Evolutionary conservation across 352 stramenopile genomes (phyloP).

Genomic region (Globisporangium uncinulatum): DNA sequence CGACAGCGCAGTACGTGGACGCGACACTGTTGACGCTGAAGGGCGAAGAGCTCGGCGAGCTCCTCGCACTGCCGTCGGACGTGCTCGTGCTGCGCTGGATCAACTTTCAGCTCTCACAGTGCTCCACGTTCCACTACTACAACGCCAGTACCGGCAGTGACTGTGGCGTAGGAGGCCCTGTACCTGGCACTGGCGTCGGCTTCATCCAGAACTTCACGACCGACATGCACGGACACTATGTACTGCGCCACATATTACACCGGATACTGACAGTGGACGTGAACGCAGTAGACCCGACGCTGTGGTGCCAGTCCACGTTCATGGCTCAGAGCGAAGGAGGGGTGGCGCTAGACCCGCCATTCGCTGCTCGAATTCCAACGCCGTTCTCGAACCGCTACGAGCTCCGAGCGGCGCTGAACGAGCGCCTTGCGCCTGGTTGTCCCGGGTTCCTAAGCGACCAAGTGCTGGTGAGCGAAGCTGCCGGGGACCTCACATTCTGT

Average conservation of each 20-base stretch:
- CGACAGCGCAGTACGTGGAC: constrained; percentile 37
- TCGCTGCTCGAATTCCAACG: not conserved
- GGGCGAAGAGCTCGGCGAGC: constrained; percentile 46
- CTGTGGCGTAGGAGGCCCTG: too few relatives aligned
- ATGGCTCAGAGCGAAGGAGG: constrained; percentile 3
- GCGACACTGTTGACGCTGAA: constrained; percentile 32
- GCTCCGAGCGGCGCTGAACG: constrained; percentile 25
- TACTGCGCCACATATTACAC: constrained; percentile 46
- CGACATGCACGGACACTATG: constrained; percentile 57
- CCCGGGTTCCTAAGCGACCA: constrained; percentile 34
- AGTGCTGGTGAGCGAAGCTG: constrained; percentile 25
- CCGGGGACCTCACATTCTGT: constrained; percentile 51
- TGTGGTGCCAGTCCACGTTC: constrained; percentile 15
- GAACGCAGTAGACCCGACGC: not conserved
- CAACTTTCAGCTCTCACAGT: constrained; percentile 54
- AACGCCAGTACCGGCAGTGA: not conserved
- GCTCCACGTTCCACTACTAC: constrained; percentile 24
- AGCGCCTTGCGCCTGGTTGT: constrained; percentile 35
- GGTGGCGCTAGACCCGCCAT: not conserved
- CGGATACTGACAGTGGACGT: constrained; percentile 20
- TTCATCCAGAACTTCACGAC: constrained; percentile 71
- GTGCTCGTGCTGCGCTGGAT: constrained; percentile 67
- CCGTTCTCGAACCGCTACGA: constrained; percentile 40
- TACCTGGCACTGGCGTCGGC: not conserved
- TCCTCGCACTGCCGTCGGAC: constrained; percentile 44